Percentiles rank a stretch among this genome's conserved stretches.
Evolutionary conservation across 2,329 filamentous ascomycete species (phyloP).

Genomic region (Sphaerulina populicola): DNA sequence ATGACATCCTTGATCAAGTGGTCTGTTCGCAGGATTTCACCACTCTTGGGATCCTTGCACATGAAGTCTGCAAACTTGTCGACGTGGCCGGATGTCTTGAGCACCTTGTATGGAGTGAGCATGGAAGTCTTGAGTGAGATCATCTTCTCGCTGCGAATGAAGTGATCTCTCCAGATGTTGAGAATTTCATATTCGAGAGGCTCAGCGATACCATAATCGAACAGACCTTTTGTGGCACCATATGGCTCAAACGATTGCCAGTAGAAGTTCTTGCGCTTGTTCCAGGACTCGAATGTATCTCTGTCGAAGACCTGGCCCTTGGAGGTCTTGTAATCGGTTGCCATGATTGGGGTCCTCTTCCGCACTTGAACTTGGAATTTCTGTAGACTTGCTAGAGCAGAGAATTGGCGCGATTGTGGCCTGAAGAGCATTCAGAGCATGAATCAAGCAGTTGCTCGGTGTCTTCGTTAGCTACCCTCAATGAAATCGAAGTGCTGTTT

Average conservation of each 20-base stretch:
- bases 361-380: constrained; percentile 25
- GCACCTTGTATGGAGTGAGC: constrained; percentile 82
- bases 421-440: constrained; percentile 4
- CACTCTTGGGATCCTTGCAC: constrained; percentile 83
- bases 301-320: constrained; percentile 87
- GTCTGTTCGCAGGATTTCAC: constrained; percentile 91
- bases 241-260: constrained; percentile 96
- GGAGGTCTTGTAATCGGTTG: constrained; percentile 62
- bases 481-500: not conserved
- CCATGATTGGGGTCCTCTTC: constrained; percentile 42
- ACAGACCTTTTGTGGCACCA: constrained; percentile 49
- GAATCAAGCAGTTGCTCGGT: not conserved
- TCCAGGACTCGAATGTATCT: constrained; percentile 68
- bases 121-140: constrained; percentile 90
- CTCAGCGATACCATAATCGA: constrained; percentile 87
- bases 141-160: constrained; percentile 89
- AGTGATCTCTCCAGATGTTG: constrained; percentile 86
- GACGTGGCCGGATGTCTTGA: constrained; percentile 90
- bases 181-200: constrained; percentile 80
- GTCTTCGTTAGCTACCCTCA: not conserved
- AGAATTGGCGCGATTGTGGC: constrained; percentile 11
- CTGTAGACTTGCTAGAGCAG: constrained; percentile 13
- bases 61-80: constrained; percentile 99
- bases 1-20: constrained; percentile 94
- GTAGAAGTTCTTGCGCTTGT: constrained; percentile 85